Base-by-base conservation (phyloP, 768 basidiomycete genomes). In the Hygrophorus russula region DNA sequence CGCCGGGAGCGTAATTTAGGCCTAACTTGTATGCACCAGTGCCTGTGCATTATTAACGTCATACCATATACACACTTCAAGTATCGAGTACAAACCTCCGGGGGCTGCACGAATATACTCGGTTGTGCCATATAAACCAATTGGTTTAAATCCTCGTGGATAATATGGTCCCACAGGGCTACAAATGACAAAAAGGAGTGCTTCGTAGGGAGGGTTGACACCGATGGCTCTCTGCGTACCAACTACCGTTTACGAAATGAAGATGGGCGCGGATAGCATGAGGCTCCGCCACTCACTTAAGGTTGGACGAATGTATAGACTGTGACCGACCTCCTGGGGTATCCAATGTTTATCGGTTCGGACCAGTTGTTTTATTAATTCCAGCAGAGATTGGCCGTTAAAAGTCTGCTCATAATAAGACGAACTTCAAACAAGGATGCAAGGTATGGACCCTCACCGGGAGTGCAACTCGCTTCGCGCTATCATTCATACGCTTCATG, bases 401-500 rank as follows among this genome's bases (percentile, higher is more conserved):
- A 97, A 98, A 4, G 69, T 74, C 87, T 88, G 12, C 36, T 33
- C 41, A 46, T n/a, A 36, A 7, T 28, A 17, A 5, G 12, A 36
- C 38, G 38, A 47, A 44, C 46, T 15, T 18, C 9, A 14, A 36
- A 47, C 32, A 29, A 36, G 34, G 7, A 11, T 4, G 13, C 39
- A 20, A 41, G 35, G 17, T 35, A 5, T 45, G n/a, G 11, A 39
- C 29, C 15, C 77, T 45, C 47, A 85, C 85, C 8, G 86, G 86
- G 37, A 89, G 59, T 14, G 83, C 87, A 42, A 90, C 68, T 33
- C 93, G 77, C 18, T 63, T 51, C 11, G 93, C 92, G 54, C 83
- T 88, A 36, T 51, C 73, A 64, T 89, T 90, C 91, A 98, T 92
- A 19, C 93, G 80, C 56, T 80, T 80, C 91, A 97, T 94, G 66